phyloP scores from a whole-genome alignment of 2,329 filamentous ascomycete genomes.

The Cladosporium sphaerospermum region DNA sequence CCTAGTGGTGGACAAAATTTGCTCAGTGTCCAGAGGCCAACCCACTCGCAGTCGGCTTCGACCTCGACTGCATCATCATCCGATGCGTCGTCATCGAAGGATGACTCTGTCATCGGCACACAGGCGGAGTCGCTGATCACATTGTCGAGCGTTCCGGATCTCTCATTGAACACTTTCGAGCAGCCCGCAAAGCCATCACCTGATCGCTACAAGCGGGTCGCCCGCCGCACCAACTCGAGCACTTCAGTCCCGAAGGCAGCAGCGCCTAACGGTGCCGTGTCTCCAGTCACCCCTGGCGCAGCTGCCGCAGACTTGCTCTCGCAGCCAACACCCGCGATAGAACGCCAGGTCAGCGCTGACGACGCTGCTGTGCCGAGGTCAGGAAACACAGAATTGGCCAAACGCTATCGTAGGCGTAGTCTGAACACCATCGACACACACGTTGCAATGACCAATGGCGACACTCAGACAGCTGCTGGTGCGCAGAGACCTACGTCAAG shows the following conservation, averaged over 20 bases:
- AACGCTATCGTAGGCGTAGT: conserved; percentile 75
- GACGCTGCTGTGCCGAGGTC: conserved; percentile 60
- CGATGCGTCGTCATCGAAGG: conserved; percentile 34
- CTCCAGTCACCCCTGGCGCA: conserved; percentile 49
- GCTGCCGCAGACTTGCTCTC: conserved; percentile 50
- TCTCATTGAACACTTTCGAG: conserved; percentile 51
- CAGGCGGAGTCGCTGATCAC: conserved; percentile 37
- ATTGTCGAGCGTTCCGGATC: conserved; percentile 47
- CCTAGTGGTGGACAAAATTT: conserved; percentile 35
- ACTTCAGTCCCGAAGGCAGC: conserved; percentile 28
- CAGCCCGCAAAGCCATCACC: conserved; percentile 62
- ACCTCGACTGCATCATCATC: conserved; percentile 47
- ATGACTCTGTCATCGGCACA: conserved; percentile 29
- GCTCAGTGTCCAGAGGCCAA: conserved; percentile 9
- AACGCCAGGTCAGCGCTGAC: conserved; percentile 51
- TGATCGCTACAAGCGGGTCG: conserved; percentile 69
- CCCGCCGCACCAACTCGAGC: conserved; percentile 43
- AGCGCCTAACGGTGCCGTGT: conserved; percentile 32
- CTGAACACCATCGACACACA: conserved; percentile 58
- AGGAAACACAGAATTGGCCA: conserved; percentile 58
- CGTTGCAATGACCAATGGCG: conserved; percentile 14
- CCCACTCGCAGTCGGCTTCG: conserved; percentile 30
- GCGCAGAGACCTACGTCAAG: conserved; percentile 22
- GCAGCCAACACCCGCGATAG: conserved; percentile 19
- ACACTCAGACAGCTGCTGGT: conserved; percentile 17